Evolutionary conservation across 805 yeast genomes (phyloP).

Genomic region (Kodamaea kakaduensis): DNA sequence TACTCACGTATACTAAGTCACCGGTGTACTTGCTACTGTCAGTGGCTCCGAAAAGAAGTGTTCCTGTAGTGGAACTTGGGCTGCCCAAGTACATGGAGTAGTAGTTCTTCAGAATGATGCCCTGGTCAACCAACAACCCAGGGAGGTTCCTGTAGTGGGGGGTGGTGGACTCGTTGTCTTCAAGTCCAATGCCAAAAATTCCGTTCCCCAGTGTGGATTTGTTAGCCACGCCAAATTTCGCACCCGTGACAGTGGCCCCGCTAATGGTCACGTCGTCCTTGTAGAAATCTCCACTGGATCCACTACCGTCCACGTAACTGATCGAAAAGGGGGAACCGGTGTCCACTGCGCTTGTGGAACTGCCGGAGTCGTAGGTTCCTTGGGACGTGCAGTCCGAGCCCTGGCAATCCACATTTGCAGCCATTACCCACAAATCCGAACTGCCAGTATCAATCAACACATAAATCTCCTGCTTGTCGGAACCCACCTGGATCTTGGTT

Average conservation of each 20-base stretch:
- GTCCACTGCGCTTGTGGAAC: slow-evolving; percentile 10
- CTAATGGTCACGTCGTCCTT: slow-evolving; percentile 8
- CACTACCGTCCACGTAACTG: slow-evolving; percentile 3
- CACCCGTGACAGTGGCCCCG: slow-evolving; percentile 5
- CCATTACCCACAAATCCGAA: slow-evolving; percentile 10
- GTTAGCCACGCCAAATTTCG: slow-evolving; percentile 11
- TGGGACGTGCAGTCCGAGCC: background rate
- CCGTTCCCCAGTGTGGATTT: slow-evolving; percentile 5
- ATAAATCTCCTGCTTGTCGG: slow-evolving; percentile 3
- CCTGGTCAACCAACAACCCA: slow-evolving; percentile 21
- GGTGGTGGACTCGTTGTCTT: slow-evolving; percentile 6
- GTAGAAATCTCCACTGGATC: slow-evolving; percentile 8
- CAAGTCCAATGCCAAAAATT: slow-evolving; percentile 10
- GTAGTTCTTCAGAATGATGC: slow-evolving; percentile 19
- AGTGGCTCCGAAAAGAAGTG: slow-evolving; percentile 68
- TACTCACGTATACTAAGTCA: slow-evolving; percentile 19
- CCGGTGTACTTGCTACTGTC: slow-evolving; percentile 63
- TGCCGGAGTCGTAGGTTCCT: slow-evolving; percentile 8
- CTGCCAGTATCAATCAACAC: slow-evolving; percentile 15
- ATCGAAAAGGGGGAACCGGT: slow-evolving; percentile 3
- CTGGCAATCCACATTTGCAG: slow-evolving; percentile 3
- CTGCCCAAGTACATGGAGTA: slow-evolving; percentile 24
- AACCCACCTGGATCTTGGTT: slow-evolving; percentile 5
- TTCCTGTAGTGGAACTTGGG: slow-evolving; percentile 19
- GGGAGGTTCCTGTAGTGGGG: slow-evolving; percentile 17